Base-by-base conservation (phyloP, 305 asterid genomes). In the Fraxinus angustifolia region DNA sequence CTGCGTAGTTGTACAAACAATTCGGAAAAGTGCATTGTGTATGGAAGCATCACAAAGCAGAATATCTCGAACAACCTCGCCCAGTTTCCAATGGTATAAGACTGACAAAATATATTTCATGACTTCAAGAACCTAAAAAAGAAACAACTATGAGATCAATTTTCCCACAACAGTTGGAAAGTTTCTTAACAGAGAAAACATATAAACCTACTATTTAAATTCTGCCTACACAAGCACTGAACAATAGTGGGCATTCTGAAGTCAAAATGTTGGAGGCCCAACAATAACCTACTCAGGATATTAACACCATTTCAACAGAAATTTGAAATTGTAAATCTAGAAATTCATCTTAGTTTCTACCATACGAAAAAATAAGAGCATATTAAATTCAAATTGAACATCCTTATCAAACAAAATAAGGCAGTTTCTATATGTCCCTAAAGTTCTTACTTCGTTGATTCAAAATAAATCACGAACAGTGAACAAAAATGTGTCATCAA, bases 1-100 rank as follows among this genome's bases (percentile, higher is more conserved):
- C 58, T 87, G 89, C 38, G 94, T 62, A 83, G 97, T 93, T 5
- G 89, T 90, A 83, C 97, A 96, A 86, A 94, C 97, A 88, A 96
- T 90, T 81, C 93, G 97, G 80, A 90, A 90, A 82, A 96, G 90
- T 36, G 91, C 86, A 79, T 90, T 87, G 91, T 93, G 98, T 82
- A 96, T 83, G 81, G 98, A 96, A 84, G 97, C 88, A 89, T 96
- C 98, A 85, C 82, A 83, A 82, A 93, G 89, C 87, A 94, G 82
- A 77, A 92, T 86, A 88, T 90, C 93, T 79, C 84, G 87, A 87
- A 92, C 86, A 80, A 85, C 83, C 80, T 87, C 90, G 74, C 98
- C 95, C 86, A 92, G 85, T 86, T 87, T 91, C 78, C 77, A 90
- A 84, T 82, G 67, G 88, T 81, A 81, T 34, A 97, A 83, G 81